phyloP scores from a whole-genome alignment of 2,329 filamentous ascomycete genomes.

The Ceratocystis harringtonii region DNA sequence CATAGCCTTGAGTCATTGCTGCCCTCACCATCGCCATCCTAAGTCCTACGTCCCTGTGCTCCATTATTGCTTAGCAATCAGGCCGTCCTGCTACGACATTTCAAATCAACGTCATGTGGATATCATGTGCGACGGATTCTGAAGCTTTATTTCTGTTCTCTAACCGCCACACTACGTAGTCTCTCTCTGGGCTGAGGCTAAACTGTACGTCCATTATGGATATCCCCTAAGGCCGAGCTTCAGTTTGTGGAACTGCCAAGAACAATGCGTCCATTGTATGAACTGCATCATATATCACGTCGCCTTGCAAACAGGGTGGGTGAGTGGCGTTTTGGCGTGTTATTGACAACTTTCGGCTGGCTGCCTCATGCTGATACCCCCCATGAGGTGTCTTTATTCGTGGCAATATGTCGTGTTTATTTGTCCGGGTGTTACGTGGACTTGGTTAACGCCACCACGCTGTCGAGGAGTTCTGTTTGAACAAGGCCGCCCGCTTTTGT shows the following conservation, averaged over 20 bases:
- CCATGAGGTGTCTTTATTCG: background rate
- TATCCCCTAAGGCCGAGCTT: background rate
- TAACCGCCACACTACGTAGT: background rate
- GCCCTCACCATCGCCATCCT: background rate
- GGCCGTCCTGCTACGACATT: background rate
- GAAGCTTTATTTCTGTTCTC: background rate
- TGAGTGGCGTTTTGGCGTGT: background rate
- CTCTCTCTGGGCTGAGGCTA: background rate
- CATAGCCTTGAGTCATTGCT: background rate
- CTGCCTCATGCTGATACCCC: background rate
- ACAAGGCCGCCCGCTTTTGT: background rate
- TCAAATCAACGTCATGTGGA: no score
- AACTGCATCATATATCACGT: background rate
- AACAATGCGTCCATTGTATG: conserved; percentile 2
- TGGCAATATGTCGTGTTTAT: background rate
- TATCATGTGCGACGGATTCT: no score
- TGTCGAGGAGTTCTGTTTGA: background rate
- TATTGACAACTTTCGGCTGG: no score
- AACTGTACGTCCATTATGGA: background rate
- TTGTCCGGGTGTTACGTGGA: background rate
- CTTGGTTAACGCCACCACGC: background rate
- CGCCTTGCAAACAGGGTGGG: background rate
- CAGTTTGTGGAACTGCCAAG: background rate
- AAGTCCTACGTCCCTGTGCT: background rate
- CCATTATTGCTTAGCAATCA: background rate